Percentiles rank a stretch among this genome's conserved stretches.
phyloP scores from a whole-genome alignment of 495 filamentous ascomycete species.

The Barbatosphaeria neglecta region DNA sequence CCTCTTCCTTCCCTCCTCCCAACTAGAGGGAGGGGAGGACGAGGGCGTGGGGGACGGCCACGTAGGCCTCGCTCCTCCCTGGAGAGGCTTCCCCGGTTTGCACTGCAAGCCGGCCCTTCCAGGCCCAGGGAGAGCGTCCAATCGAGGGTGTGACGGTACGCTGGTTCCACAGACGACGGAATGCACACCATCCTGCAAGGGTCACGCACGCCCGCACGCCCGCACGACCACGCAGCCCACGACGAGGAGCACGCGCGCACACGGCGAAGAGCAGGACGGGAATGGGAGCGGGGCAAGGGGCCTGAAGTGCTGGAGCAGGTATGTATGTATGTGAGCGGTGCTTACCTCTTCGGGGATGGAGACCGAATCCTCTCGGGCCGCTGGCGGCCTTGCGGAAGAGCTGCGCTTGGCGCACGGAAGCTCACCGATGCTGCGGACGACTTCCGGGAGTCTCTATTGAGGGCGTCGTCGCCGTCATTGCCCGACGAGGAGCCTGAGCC shows the following conservation, averaged over 20 bases:
- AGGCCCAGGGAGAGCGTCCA: neutral
- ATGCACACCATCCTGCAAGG: neutral
- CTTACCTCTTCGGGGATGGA: slow-evolving; percentile 36
- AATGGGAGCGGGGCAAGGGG: neutral
- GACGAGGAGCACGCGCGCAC: too few species aligned
- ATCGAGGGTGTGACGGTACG: neutral
- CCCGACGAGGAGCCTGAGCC: slow-evolving; percentile 9
- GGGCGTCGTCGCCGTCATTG: slow-evolving; percentile 7
- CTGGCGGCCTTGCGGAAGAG: slow-evolving; percentile 31
- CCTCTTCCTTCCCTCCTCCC: neutral
- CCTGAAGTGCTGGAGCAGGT: neutral
- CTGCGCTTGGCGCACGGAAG: slow-evolving; percentile 29
- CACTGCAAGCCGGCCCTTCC: neutral
- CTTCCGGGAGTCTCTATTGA: slow-evolving; percentile 20
- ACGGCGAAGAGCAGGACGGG: neutral
- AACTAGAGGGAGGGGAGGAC: neutral
- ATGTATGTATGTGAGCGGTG: slow-evolving; percentile 3
- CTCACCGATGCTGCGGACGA: slow-evolving; percentile 30
- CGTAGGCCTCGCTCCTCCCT: neutral
- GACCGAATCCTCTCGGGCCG: slow-evolving; percentile 29
- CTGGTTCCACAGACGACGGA: neutral
- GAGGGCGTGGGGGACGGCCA: neutral
- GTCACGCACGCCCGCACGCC: too few species aligned
- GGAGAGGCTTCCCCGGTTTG: neutral
- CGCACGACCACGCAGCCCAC: too few species aligned